Conservation (phyloP, 2,329 filamentous ascomycete genomes). For the Botryosphaeria dothidea region DNA sequence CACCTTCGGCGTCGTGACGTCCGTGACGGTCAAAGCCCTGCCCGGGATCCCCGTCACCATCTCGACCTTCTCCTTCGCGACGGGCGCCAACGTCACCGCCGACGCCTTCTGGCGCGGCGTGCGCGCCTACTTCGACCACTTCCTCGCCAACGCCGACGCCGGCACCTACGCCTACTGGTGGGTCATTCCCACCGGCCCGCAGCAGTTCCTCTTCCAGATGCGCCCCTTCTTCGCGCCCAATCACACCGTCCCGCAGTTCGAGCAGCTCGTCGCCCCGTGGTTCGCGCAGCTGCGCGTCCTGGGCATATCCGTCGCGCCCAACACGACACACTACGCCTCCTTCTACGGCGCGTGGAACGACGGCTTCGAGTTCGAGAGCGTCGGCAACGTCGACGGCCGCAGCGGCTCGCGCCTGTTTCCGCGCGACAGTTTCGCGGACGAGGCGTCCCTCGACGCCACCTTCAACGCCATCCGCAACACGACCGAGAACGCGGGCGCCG, state of each 20-base stretch:
- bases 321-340: conserved; percentile 38
- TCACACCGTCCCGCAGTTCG: conserved; percentile 34
- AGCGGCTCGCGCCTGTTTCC: conserved; percentile 51
- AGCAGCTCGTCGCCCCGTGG: conserved; percentile 33
- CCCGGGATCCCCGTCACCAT: background rate
- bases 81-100: conserved; percentile 24
- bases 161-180: conserved; percentile 36
- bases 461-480: conserved; percentile 31
- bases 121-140: conserved; percentile 30
- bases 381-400: conserved; percentile 38
- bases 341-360: conserved; percentile 41
- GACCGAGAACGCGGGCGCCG: background rate
- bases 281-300: conserved; percentile 36
- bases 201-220: conserved; percentile 30
- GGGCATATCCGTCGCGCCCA: conserved; percentile 39
- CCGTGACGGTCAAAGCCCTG: conserved; percentile 33
- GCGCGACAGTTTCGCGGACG: conserved; percentile 39
- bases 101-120: conserved; percentile 35
- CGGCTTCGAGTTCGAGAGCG: conserved; percentile 42
- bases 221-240: conserved; percentile 40
- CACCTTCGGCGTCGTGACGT: conserved; percentile 34
- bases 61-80: conserved; percentile 48
- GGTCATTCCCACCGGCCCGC: conserved; percentile 20
- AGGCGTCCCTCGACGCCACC: conserved; percentile 34
- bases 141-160: conserved; percentile 29